phyloP scores from a whole-genome alignment of 2,329 filamentous ascomycete species.

The Nemania abortiva region DNA sequence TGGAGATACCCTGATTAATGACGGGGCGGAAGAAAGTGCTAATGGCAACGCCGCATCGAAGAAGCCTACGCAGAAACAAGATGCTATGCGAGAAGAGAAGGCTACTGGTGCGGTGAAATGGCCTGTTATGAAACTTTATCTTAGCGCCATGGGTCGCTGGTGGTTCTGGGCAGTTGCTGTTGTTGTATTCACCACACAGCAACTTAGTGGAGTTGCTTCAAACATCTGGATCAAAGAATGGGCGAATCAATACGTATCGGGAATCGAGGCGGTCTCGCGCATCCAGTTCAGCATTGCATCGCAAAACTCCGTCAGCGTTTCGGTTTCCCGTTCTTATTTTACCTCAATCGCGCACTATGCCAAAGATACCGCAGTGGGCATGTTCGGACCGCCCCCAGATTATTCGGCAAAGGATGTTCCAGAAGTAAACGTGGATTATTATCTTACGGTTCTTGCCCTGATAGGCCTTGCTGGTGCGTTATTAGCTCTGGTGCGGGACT shows the following conservation, averaged over 20 bases:
- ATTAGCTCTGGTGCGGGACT: constrained; percentile 85
- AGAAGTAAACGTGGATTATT: constrained; percentile 86
- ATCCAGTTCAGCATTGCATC: constrained; percentile 54
- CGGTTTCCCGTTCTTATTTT: constrained; percentile 55
- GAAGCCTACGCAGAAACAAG: constrained; percentile 62
- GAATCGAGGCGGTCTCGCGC: constrained; percentile 55
- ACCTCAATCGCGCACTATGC: constrained; percentile 56
- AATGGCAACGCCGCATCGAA: constrained; percentile 61
- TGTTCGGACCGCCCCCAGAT: constrained; percentile 53
- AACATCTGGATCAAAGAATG: constrained; percentile 96
- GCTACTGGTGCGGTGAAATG: constrained; percentile 89
- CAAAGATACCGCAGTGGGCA: constrained; percentile 45
- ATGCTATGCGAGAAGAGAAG: constrained; percentile 79
- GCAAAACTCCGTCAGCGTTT: constrained; percentile 52
- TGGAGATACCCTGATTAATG: constrained; percentile 66
- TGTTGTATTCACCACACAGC: constrained; percentile 82
- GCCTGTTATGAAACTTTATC: constrained; percentile 86
- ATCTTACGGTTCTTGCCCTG: constrained; percentile 82
- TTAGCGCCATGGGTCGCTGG: constrained; percentile 93
- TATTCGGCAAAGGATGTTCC: constrained; percentile 53
- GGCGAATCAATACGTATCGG: constrained; percentile 84
- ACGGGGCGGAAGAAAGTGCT: constrained; percentile 62
- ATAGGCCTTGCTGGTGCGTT: constrained; percentile 82
- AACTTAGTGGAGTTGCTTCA: constrained; percentile 86
- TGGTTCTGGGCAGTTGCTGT: constrained; percentile 89